Conservation (phyloP, 768 basidiomycete genomes). For the Phylloporus rhodoxanthus region DNA sequence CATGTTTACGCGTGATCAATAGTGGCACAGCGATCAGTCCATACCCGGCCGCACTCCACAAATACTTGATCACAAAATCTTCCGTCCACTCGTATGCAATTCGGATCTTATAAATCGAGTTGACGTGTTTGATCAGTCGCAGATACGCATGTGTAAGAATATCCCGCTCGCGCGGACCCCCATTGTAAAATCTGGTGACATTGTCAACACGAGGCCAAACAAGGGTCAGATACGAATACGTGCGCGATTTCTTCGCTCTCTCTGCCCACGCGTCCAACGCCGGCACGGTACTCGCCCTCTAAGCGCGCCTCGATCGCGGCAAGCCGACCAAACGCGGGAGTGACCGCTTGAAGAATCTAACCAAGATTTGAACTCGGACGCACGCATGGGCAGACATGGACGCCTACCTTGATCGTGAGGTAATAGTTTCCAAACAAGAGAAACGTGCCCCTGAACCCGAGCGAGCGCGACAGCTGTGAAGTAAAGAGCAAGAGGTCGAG, state of each 20-base stretch:
- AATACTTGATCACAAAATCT: conserved; percentile 94
- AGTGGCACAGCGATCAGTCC: conserved; percentile 87
- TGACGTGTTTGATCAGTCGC: conserved; percentile 79
- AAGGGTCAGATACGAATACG: conserved; percentile 26
- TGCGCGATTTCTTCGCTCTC: conserved; percentile 92
- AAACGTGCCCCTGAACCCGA: conserved; percentile 79
- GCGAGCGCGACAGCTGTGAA: conserved; percentile 78
- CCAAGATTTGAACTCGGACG: background rate
- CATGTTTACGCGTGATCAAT: conserved; percentile 52
- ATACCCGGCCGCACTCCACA: conserved; percentile 93
- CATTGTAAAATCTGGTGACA: conserved; percentile 78
- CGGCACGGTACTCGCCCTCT: conserved; percentile 87
- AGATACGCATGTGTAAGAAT: conserved; percentile 77
- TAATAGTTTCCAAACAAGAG: conserved; percentile 82
- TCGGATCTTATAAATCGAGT: conserved; percentile 90
- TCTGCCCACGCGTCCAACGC: conserved; percentile 77
- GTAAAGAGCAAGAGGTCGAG: conserved; percentile 91
- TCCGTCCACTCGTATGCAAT: conserved; percentile 95
- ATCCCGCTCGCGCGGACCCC: conserved; percentile 74
- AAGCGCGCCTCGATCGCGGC: conserved; percentile 83
- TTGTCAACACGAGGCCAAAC: background rate
- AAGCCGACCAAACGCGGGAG: conserved; percentile 87
- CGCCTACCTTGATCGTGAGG: conserved; percentile 53
- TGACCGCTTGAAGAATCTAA: conserved; percentile 71
- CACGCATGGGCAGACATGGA: background rate